Evolutionary conservation across 805 yeast species (phyloP).

Genomic region (Starmera caribaea): DNA sequence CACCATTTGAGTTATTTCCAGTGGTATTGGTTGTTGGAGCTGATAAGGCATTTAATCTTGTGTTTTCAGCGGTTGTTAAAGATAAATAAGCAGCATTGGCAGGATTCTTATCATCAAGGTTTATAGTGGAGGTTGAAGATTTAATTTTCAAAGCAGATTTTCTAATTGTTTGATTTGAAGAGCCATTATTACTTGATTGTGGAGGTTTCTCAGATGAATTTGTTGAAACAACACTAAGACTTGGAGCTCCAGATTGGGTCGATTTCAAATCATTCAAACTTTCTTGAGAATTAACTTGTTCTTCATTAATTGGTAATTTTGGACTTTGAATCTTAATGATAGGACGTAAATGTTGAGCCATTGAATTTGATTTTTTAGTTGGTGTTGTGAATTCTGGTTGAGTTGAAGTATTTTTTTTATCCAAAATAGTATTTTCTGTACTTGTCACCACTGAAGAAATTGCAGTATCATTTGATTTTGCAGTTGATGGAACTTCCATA

Average conservation of each 20-base stretch:
- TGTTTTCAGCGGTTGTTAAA: slow-evolving; percentile 70
- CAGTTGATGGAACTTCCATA: slow-evolving; percentile 16
- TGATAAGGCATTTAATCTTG: slow-evolving; percentile 58
- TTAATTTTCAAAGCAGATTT: slow-evolving; percentile 31
- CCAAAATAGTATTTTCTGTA: background rate
- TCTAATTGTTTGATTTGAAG: slow-evolving; percentile 25
- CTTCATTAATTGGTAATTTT: slow-evolving; percentile 5
- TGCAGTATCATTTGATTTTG: slow-evolving; percentile 13
- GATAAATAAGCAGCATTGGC: slow-evolving; percentile 61
- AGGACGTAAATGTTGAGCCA: slow-evolving; percentile 41
- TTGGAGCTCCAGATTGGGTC: background rate
- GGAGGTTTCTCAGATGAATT: background rate
- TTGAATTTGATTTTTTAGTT: slow-evolving; percentile 10
- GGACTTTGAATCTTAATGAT: slow-evolving; percentile 19
- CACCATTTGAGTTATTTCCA: slow-evolving; percentile 7
- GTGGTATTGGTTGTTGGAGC: slow-evolving; percentile 18
- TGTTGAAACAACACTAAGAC: background rate
- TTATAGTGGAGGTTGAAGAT: slow-evolving; percentile 14
- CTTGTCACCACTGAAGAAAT: slow-evolving; percentile 4
- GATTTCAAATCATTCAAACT: slow-evolving; percentile 4
- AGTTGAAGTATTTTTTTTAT: background rate
- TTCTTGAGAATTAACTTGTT: slow-evolving; percentile 4
- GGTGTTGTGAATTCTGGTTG: background rate
- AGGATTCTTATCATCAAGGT: slow-evolving; percentile 19
- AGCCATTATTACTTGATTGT: background rate